phyloP scores from a whole-genome alignment of 306 rosid genomes.

The Acacia melanoxylon region DNA sequence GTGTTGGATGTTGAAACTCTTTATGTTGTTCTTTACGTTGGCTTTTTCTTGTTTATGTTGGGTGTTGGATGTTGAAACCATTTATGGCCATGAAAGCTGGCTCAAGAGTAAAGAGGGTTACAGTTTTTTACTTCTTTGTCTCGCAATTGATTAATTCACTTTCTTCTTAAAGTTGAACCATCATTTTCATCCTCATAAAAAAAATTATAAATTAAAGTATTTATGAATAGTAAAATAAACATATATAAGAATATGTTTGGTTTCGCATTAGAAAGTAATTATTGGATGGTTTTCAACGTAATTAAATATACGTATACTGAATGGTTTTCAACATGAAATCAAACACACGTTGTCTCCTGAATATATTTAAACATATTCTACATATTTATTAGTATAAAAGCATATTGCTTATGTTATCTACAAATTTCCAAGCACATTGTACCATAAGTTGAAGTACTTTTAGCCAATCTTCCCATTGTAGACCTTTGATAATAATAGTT shows the following conservation, averaged over 20 bases:
- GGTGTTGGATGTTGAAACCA: no score
- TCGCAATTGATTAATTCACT: background rate
- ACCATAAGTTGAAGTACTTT: background rate
- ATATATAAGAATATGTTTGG: background rate
- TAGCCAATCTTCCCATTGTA: background rate
- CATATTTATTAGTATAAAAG: background rate
- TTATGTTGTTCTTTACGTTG: slow-evolving; percentile 3
- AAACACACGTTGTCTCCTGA: background rate
- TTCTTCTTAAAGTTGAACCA: background rate
- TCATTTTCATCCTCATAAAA: background rate
- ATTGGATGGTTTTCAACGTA: background rate
- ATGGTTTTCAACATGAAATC: background rate
- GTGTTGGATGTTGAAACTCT: background rate
- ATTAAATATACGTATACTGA: rapidly evolving
- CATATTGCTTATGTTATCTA: no score
- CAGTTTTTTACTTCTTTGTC: background rate
- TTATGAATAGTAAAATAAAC: background rate
- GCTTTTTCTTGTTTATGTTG: no score
- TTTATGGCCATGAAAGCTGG: background rate
- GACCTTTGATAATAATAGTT: background rate
- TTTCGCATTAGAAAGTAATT: background rate
- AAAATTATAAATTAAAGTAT: background rate
- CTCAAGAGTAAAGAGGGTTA: background rate
- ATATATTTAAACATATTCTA: background rate
- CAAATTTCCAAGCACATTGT: no score